Base-by-base conservation (phyloP, 2,329 filamentous ascomycete genomes). In the Diplodia corticola region DNA sequence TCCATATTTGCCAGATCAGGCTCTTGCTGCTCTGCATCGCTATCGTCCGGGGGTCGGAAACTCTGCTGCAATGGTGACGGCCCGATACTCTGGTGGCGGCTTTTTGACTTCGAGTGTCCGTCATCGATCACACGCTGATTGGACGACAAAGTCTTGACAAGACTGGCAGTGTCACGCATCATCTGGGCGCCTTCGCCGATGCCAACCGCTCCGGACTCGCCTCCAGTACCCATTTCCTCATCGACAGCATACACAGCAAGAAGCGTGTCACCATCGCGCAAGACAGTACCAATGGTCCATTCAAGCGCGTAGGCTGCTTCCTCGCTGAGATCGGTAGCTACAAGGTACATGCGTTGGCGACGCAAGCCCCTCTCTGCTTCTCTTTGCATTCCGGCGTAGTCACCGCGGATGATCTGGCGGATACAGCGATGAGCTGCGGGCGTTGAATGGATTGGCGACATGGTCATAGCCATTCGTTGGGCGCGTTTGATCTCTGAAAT, bases 231-330 rank as follows among this genome's bases (percentile, higher is more conserved):
- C 12, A 76, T 78, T 70, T 98, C 94, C 76, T 98, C 94, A 70
- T 97, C 93, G 26, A 96, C 89, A 66, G 93, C 96, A 79, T 96
- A 97, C 53, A 98, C 92, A 2, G 92, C 93, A 68, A 97, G 88
- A 40, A 99, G 84, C 0, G 94, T 98, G 75, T 99, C 95, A 7
- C 95, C 95, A 71, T 98, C 93, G 57, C 95, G 87, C 33, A 99
- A 83, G 5, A 98, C 93, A 0, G 94, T 98, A 7, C 95, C 95
- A 65, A 99, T 93, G 0, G 94, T 95, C 95, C 95, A 99, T 77
- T 99, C 95, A 35, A 99, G 83, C 1, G 95, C 95, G 76, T 98
- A 96, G 6, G 92, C 91, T 4, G 94, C 93, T 80, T 99, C 95
- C 44, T 95, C 91, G 71, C 93, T 97, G 3, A 98, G 81, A 77